These are phyloP conservation scores for Cornus florida DNA, from an alignment of 148 eudicot genomes.

Conservation along the genomic window DNA sequence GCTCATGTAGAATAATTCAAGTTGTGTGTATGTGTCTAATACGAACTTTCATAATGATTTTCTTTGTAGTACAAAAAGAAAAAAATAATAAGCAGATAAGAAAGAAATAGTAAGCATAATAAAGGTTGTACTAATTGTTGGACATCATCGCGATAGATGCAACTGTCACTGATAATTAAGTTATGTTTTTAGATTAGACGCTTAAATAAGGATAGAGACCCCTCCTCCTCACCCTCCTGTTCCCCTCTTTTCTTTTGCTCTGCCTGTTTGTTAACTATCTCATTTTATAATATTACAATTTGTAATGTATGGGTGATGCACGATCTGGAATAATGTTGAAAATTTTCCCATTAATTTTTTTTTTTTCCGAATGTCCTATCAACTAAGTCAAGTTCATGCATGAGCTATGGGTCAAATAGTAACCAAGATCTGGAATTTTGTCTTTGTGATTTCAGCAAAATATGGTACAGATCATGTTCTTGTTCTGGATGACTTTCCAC, in stretches of 20 bases:
- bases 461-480: slow-evolving; percentile 80
- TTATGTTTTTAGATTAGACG: background rate
- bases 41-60: background rate
- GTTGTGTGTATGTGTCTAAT: background rate
- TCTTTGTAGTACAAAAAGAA: background rate
- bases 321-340: background rate
- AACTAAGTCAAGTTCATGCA: background rate
- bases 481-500: slow-evolving; percentile 77
- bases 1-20: slow-evolving; percentile 4
- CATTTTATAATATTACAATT: background rate
- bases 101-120: background rate
- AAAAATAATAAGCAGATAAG: background rate
- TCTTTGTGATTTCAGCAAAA: slow-evolving; percentile 30
- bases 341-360: background rate
- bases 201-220: background rate
- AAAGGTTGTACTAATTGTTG: background rate
- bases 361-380: background rate
- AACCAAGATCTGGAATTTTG: slow-evolving; percentile 7
- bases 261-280: background rate
- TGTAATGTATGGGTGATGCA: background rate
- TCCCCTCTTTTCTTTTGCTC: background rate
- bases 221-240: too few species aligned
- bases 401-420: background rate
- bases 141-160: background rate
- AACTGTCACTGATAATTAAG: background rate